Base-by-base conservation (phyloP, 2,329 filamentous ascomycete genomes). In the Periconia digitata region DNA sequence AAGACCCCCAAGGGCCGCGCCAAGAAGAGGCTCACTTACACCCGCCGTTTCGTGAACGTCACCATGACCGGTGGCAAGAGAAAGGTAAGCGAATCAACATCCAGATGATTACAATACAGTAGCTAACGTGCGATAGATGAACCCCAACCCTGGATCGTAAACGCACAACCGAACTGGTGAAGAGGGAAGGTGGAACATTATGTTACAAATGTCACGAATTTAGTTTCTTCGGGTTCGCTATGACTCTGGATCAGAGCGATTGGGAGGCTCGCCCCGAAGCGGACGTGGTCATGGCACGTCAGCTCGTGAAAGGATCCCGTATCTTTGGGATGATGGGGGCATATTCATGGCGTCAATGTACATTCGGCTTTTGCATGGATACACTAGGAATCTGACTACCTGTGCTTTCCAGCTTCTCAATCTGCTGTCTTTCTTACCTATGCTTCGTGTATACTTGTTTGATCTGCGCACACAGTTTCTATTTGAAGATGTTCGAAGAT, bases 1-100 rank as follows among this genome's bases (percentile, higher is more conserved):
- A 96, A 97, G 89, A 84, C 81, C 69, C 91, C 92, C 75, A 96
- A 96, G 86, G 92, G 92, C 74, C 91, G 92, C 74, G 92, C 92
- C 68, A 90, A 94, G 82, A 97, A 97, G 91, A 86, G 92, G 73
- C 86, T 95, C 76, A 86, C 85, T 77, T 96, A 96, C 85, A 96
- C 90, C 69, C 89, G 92, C 76, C 91, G 92, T 72, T 97, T 97
- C 83, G 92, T 97, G 68, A 96, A 97, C 81, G 91, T 97, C 74
- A 94, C 90, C 72, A 84, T 96, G 79, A 95, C 92, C 63, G 92
- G 91, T 78, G 92, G 92, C 81, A 97, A 97, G 92, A 85, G 92
- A 79, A 96, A 96, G 90, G 90, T 94, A 77, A 73, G 63, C 67
- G 15, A 21, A 6, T 20, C 8, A 8, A 22, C 12, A 29, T 13